These are phyloP conservation scores for Nicotiana noctiflora DNA, from an alignment of 257 asterid genomes.

Conservation along the genomic window DNA sequence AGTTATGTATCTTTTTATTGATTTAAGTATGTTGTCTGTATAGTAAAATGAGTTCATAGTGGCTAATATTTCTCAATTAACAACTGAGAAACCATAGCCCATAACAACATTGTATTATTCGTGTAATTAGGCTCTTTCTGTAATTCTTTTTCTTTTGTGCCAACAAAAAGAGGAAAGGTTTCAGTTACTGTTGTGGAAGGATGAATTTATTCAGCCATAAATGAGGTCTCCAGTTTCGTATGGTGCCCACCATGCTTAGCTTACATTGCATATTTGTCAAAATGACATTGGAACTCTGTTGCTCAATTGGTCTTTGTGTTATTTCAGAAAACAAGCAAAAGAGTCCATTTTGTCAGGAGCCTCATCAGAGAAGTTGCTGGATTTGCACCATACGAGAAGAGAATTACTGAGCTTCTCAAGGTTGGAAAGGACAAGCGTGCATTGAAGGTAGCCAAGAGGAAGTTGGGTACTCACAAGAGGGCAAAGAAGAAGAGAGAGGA, in stretches of 20 bases:
- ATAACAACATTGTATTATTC: not conserved
- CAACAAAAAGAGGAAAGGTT: not conserved
- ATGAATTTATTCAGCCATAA: not conserved
- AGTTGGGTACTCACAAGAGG: slow-evolving; percentile 80
- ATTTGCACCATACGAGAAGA: slow-evolving; percentile 73
- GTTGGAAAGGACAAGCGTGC: slow-evolving; percentile 80
- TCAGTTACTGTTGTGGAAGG: not conserved
- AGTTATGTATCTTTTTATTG: not conserved
- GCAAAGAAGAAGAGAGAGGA: slow-evolving; percentile 84
- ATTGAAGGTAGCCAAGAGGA: slow-evolving; percentile 68
- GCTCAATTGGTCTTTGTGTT: not conserved
- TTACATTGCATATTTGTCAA: not conserved
- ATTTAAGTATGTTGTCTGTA: too few species aligned
- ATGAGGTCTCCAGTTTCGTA: not conserved
- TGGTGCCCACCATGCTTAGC: not conserved
- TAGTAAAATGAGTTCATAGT: not conserved
- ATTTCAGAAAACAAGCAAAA: slow-evolving; percentile 61
- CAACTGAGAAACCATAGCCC: too few species aligned
- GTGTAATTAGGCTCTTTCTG: not conserved
- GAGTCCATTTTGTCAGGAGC: slow-evolving; percentile 55
- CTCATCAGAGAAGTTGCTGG: slow-evolving; percentile 75
- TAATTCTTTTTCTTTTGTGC: not conserved
- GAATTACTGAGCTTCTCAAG: slow-evolving; percentile 70
- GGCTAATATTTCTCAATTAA: not conserved
- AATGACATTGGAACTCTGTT: not conserved